Evolutionary conservation across 768 basidiomycete species (phyloP), one percentile per base, ranked within the genome.

Genomic region (Naematelia encephala): DNA sequence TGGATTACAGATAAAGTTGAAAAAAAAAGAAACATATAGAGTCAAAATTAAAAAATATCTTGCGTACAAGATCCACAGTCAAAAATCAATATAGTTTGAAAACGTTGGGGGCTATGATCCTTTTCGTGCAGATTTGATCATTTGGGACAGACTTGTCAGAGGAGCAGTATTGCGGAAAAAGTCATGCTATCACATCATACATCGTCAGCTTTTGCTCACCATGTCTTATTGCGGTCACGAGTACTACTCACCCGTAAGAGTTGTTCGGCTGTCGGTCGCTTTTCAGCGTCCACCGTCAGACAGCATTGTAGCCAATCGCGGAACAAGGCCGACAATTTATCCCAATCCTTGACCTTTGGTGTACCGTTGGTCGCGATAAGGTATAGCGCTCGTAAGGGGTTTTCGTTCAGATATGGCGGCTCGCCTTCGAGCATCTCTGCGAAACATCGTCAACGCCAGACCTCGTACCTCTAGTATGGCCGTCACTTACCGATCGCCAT

Each of bases 281-380:
- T 91, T 75, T 98, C 93, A 13, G 90, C 88, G 69, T 97, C 92
- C 16, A 98, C 96, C 70, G 96, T 92, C 47, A 98, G 80, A 8
- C 88, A 87, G 78, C 88, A 86, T 3, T 86, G 82, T 44, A 99
- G 81, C 69, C 96, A 99, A 70, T 96, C 90, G 54, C 84, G 86
- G 81, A 99, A 98, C 14, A 88, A 82, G 0, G 84, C 70, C 2
- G 86, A 88, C 29, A 88, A 78, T 53, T 82, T 79, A 69, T 87
- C 87, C 8, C 93, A 93, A 77, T 96, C 97, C 54, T 90, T 88
- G 66, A 99, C 91, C 53, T 88, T 88, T 28, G 96, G 96, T 16
- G 96, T 98, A 12, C 96, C 96, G 72, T 98, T 97, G 44, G 94
- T 99, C 30, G 94, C 96, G 69, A 97, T 96, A 61, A 96, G 79